Base-by-base conservation (phyloP, 2,329 filamentous ascomycete species). In the Xylaria sp. region DNA sequence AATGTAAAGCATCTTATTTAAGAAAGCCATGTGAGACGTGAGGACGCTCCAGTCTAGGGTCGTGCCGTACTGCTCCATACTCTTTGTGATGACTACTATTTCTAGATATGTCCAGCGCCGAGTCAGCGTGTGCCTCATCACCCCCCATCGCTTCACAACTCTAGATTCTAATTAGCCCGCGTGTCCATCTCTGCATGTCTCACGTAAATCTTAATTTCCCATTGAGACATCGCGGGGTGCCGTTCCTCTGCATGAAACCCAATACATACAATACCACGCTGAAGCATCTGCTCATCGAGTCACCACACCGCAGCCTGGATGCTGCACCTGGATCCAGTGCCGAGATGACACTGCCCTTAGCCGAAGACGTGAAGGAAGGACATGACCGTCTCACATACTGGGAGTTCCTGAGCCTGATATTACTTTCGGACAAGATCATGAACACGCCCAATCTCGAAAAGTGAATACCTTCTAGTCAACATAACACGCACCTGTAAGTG, bases 351-450 rank as follows among this genome's bases (percentile, higher is more conserved):
- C 46, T 46, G 44, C 69, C 64, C 52, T 65, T 67, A 28, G 64
- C 51, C 25, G 61, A 71, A 57, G 39, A 60, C 1, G 58, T 71
- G 28, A 67, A 54, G 28, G 63, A 46, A 56, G 70, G 68, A 18
- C 39, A 62, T 61, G 68, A 65, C 58, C 78, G 79, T 7, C 76
- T 79, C 63, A 74, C 78, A 20, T 80, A 79, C 59, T 79, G 82
- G 66, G 81, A 83, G 72, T 68, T 75, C 28, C 74, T 83, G 73
- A 74, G 77, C 23, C 65, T 83, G 18, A 72, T 74, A 23, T 71
- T 76, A 6, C 72, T 82, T 7, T 76, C 78, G 0, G 68, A 73
- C n/a, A 72, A 70, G 28, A 55, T 59, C n/a, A 25, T n/a, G 3
- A 25, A n/a, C 25, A 34, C n/a, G 9, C 13, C 15, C 13, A 54